Conservation (phyloP, 2,329 filamentous ascomycete genomes). For the Diaporthe humulicola region DNA sequence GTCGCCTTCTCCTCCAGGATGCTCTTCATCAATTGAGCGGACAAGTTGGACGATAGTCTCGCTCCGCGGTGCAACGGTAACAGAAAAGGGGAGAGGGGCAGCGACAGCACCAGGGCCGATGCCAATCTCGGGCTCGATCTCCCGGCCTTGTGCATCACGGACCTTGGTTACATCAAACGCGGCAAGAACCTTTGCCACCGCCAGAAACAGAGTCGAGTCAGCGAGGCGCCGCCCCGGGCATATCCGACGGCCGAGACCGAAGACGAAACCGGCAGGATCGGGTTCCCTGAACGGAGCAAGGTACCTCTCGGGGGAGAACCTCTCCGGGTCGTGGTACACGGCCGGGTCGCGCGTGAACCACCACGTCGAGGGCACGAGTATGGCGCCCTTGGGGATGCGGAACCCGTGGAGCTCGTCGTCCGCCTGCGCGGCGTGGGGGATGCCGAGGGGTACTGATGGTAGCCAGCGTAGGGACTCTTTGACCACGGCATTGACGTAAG, state of each 20-base stretch:
- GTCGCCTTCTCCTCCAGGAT: background rate
- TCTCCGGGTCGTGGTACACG: slow-evolving; percentile 19
- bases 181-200: background rate
- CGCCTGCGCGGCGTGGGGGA: slow-evolving; percentile 50
- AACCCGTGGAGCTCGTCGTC: slow-evolving; percentile 25
- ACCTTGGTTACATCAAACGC: slow-evolving; percentile 3
- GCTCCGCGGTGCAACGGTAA: background rate
- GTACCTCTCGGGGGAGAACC: slow-evolving; percentile 36
- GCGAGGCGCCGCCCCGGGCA: slow-evolving; percentile 32
- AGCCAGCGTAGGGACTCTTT: slow-evolving; percentile 27
- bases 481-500: slow-evolving; percentile 30
- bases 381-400: slow-evolving; percentile 24
- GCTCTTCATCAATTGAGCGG: background rate
- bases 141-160: background rate
- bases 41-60: background rate
- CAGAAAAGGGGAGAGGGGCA: background rate
- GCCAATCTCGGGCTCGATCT: background rate
- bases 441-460: slow-evolving; percentile 42
- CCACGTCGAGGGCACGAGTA: slow-evolving; percentile 11
- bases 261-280: background rate
- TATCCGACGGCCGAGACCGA: slow-evolving; percentile 30
- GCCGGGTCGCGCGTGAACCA: slow-evolving; percentile 24
- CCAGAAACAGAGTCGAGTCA: background rate
- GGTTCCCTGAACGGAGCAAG: slow-evolving; percentile 27
- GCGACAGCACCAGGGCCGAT: background rate